phyloP scores from a whole-genome alignment of 176 grass and related monocot species.

The Leersia perrieri region DNA sequence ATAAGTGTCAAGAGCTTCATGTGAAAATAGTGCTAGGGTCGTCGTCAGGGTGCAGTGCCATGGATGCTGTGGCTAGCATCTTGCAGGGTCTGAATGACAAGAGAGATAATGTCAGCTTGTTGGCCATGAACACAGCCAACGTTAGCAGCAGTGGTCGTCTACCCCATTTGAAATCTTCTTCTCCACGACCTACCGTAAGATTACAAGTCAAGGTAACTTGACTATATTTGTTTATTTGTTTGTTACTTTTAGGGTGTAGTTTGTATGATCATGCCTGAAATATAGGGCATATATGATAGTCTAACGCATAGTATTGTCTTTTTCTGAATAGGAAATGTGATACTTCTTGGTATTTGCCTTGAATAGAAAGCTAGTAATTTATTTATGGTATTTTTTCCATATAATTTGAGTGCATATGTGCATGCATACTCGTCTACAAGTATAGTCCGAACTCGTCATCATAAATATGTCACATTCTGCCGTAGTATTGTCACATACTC shows the following conservation, averaged over 20 bases:
- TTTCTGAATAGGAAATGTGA: no score
- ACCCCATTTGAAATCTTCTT: neutral
- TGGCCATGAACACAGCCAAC: conserved; percentile 1
- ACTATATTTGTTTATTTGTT: neutral
- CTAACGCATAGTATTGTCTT: no score
- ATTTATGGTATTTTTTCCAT: no score
- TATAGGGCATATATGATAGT: no score
- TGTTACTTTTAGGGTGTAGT: neutral
- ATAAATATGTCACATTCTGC: no score
- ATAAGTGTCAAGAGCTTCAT: neutral
- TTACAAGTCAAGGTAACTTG: conserved; percentile 15
- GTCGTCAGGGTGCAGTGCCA: conserved; percentile 3
- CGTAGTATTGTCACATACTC: no score
- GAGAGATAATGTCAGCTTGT: neutral
- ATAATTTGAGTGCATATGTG: no score
- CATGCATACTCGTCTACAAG: no score
- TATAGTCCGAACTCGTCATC: no score
- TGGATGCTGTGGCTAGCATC: neutral
- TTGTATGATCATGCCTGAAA: neutral
- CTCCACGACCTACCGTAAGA: neutral
- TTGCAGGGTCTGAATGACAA: conserved; percentile 24
- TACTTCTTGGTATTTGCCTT: no score
- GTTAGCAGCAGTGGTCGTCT: neutral
- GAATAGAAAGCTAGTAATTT: no score
- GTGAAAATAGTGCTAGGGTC: conserved; percentile 6